Evolutionary conservation across 2,329 filamentous ascomycete species (phyloP).

Genomic region (Pseudocercospora fijiensis): DNA sequence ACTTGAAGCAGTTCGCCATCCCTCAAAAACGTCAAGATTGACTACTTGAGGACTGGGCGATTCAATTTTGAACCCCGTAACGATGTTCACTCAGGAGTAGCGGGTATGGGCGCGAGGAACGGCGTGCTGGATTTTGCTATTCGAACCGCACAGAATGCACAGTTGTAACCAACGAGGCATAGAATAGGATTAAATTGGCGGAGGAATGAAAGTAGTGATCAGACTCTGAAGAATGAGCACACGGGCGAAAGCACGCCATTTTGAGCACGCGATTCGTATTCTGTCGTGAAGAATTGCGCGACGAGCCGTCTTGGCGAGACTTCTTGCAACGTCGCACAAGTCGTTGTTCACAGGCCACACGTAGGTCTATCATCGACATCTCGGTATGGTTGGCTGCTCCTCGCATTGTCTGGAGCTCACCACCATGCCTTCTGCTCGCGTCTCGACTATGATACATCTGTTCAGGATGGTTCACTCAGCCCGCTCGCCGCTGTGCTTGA

Average conservation of each 20-base stretch:
- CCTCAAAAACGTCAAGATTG: conserved; percentile 13
- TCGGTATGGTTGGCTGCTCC: neutral
- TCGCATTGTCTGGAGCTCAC: neutral
- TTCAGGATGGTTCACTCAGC: too few species aligned
- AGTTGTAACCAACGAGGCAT: neutral
- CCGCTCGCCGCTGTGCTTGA: too few species aligned
- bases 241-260: conserved; percentile 10
- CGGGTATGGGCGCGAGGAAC: conserved; percentile 2
- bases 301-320: neutral
- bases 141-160: neutral
- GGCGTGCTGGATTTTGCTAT: neutral
- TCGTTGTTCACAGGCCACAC: neutral
- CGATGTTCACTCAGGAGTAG: neutral
- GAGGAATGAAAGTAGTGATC: conserved; percentile 1
- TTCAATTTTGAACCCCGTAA: conserved; percentile 3
- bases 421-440: too few species aligned
- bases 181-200: neutral
- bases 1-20: conserved; percentile 71
- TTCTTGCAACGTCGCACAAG: neutral
- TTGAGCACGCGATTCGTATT: conserved; percentile 3
- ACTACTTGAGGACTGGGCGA: conserved; percentile 2
- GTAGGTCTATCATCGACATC: neutral
- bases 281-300: neutral
- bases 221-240: neutral
- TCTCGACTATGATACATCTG: too few species aligned